A percentile compares a stretch with the other conserved stretches of the same genome.
Evolutionary conservation across 257 asterid species (phyloP).

Genomic region (Lycium ferocissimum): DNA sequence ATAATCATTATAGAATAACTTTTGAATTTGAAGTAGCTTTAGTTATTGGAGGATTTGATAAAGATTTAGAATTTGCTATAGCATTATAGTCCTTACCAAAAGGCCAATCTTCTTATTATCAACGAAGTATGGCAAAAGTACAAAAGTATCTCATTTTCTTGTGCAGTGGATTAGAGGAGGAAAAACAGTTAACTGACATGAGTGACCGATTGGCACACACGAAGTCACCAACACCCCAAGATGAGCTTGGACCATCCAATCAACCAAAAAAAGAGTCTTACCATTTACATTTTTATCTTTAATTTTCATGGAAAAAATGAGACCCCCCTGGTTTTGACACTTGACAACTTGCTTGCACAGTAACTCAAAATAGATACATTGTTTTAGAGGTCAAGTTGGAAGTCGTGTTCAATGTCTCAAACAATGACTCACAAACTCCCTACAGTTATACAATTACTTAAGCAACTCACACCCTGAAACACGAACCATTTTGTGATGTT

Average conservation of each 20-base stretch:
- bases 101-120: not conserved
- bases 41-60: not conserved
- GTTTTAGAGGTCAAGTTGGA: slow-evolving; percentile 8
- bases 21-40: not conserved
- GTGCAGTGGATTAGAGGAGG: not conserved
- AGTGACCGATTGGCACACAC: not conserved
- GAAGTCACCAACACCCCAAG: not conserved
- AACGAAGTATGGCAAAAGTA: not conserved
- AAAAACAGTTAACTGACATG: not conserved
- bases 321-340: not conserved
- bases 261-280: not conserved
- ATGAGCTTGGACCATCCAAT: not conserved
- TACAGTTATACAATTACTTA: not conserved
- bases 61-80: not conserved
- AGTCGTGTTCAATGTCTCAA: not conserved
- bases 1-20: slow-evolving; percentile 8
- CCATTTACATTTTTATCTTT: not conserved
- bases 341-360: not conserved
- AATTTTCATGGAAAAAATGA: not conserved
- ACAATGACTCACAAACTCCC: not conserved
- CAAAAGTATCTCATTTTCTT: not conserved
- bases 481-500: not conserved
- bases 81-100: slow-evolving; percentile 6
- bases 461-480: not conserved
- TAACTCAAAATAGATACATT: not conserved